Conservation (phyloP, 208 protist species). For the Acanthamoeba triangularis region DNA sequence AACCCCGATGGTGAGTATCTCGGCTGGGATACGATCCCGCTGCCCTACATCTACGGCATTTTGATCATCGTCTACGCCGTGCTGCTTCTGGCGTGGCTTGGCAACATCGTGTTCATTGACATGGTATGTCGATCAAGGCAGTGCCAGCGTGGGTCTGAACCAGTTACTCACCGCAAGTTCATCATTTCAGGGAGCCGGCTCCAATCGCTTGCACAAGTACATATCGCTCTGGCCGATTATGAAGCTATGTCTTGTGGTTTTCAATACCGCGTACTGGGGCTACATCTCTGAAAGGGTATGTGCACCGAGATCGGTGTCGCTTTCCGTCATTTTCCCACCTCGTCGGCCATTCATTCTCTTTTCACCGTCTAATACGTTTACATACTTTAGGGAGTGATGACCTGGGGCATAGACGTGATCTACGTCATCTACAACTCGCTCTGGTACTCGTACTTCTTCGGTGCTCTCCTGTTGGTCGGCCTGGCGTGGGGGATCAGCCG, state of each 20-base stretch:
- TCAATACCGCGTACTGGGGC: conserved; percentile 25
- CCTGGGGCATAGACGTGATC: not conserved
- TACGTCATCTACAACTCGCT: conserved; percentile 53
- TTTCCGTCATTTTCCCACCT: not conserved
- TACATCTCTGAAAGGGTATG: not conserved
- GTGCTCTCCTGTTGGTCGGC: not conserved
- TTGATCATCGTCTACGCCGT: conserved; percentile 8
- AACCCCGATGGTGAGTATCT: conserved; percentile 39
- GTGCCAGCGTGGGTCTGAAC: not conserved
- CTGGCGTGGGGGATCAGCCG: conserved; percentile 33
- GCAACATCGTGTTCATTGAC: not conserved
- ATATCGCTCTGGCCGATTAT: conserved; percentile 12
- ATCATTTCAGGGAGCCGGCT: not conserved
- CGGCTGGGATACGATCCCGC: conserved; percentile 23
- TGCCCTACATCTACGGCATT: conserved; percentile 44
- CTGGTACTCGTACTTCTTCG: conserved; percentile 45
- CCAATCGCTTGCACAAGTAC: conserved; percentile 37
- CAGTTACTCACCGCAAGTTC: not conserved
- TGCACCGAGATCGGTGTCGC: not conserved
- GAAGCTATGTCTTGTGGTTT: not conserved
- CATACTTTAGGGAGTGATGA: not conserved
- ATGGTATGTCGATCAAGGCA: not conserved
- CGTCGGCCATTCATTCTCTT: not conserved
- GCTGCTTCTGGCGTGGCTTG: not conserved
- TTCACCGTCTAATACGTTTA: not conserved